Conservation (phyloP, 768 basidiomycete genomes). For the Termitomyces heimii region DNA sequence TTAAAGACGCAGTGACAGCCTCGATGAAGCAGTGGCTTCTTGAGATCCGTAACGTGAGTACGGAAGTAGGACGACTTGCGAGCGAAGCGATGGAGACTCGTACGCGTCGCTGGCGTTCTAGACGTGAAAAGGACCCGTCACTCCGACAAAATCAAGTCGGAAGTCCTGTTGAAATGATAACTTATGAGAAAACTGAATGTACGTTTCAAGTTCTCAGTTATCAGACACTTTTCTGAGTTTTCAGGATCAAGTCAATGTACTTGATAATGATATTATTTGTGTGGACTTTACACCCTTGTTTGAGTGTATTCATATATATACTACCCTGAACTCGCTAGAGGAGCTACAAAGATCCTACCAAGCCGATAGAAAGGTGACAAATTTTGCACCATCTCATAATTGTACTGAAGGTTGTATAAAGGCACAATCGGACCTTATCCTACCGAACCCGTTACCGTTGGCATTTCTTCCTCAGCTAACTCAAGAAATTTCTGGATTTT, state of each 20-base stretch:
- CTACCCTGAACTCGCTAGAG: constrained; percentile 82
- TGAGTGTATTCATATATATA: constrained; percentile 96
- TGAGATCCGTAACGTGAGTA: constrained; percentile 86
- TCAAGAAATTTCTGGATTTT: constrained; percentile 95
- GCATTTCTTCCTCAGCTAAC: constrained; percentile 68
- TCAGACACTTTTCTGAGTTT: constrained; percentile 6
- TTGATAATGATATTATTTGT: constrained; percentile 83
- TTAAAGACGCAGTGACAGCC: constrained; percentile 91
- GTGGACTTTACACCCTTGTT: constrained; percentile 95
- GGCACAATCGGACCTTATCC: constrained; percentile 96
- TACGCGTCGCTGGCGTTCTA: constrained; percentile 73
- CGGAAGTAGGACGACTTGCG: constrained; percentile 80
- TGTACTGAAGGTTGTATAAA: constrained; percentile 21
- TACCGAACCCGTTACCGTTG: constrained; percentile 68
- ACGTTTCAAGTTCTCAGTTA: constrained; percentile 23
- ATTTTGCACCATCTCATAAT: neutral
- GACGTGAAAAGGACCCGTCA: constrained; percentile 80
- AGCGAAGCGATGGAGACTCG: constrained; percentile 87
- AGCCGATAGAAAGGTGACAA: constrained; percentile 83
- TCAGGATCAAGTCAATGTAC: constrained; percentile 61
- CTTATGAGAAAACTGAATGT: constrained; percentile 95
- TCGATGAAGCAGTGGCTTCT: constrained; percentile 96
- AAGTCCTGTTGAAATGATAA: constrained; percentile 87
- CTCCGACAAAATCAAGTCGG: constrained; percentile 75
- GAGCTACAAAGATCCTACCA: constrained; percentile 92